These are phyloP conservation scores for Solanum clarkiae DNA, from an alignment of 257 asterid genomes.

Conservation along the genomic window DNA sequence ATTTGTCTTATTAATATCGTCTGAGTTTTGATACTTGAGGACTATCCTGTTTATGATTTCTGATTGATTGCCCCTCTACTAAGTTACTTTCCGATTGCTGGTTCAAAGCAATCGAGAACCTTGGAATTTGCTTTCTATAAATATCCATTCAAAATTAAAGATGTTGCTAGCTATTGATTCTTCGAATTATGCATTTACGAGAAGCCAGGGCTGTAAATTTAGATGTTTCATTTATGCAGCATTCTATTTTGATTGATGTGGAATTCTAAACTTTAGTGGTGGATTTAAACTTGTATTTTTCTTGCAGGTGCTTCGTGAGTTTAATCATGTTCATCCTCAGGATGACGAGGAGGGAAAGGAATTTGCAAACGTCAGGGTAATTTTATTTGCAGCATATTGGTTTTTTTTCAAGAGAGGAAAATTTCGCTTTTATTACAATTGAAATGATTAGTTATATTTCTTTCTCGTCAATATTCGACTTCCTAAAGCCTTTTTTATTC, in stretches of 20 bases:
- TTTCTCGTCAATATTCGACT: not conserved
- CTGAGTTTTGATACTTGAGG: not conserved
- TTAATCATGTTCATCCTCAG: slow-evolving; percentile 96
- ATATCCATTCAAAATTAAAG: not conserved
- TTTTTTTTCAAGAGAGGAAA: not conserved
- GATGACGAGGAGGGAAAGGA: slow-evolving; percentile 96
- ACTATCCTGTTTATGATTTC: not conserved
- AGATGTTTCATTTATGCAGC: not conserved
- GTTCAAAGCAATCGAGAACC: not conserved
- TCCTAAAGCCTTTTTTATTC: not conserved
- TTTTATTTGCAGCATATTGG: slow-evolving; percentile 3
- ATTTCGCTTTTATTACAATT: not conserved
- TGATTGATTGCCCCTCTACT: not conserved
- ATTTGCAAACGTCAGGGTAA: slow-evolving; percentile 76
- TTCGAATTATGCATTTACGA: not conserved
- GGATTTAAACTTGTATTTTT: not conserved
- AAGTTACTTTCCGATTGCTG: not conserved
- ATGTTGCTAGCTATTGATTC: not conserved
- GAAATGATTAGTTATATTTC: not conserved
- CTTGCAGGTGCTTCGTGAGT: slow-evolving; percentile 82
- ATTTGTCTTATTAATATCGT: not conserved
- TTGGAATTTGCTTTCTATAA: not conserved
- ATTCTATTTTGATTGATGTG: not conserved
- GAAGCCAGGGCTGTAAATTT: not conserved
- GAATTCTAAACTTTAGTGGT: not conserved